A percentile compares a stretch with the other conserved stretches of the same genome.
Evolutionary conservation across 257 asterid species (phyloP).

Genomic region (Handroanthus guayacan): DNA sequence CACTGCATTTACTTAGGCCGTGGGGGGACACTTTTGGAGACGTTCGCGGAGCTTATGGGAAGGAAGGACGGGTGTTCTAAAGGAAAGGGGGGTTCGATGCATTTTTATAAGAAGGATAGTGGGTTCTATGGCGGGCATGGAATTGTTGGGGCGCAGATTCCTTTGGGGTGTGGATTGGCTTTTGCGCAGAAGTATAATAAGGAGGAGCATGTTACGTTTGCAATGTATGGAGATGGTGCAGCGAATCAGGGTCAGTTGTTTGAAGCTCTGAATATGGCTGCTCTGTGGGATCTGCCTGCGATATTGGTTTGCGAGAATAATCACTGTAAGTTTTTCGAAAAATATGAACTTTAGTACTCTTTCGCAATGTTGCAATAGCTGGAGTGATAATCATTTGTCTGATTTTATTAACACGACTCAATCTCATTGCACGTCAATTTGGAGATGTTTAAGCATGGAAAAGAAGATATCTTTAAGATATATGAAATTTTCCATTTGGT

Average conservation of each 20-base stretch:
- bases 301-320: constrained; percentile 82
- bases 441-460: background rate
- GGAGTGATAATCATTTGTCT: background rate
- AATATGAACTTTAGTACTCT: background rate
- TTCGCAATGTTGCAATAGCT: background rate
- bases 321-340: constrained; percentile 58
- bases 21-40: constrained; percentile 57
- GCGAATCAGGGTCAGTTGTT: constrained; percentile 87
- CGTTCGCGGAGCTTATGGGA: constrained; percentile 79
- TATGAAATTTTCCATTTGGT: background rate
- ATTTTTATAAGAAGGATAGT: constrained; percentile 68
- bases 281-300: constrained; percentile 82
- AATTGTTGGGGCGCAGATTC: constrained; percentile 82
- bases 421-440: background rate
- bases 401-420: background rate
- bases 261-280: constrained; percentile 86
- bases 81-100: constrained; percentile 91
- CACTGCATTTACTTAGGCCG: constrained; percentile 62
- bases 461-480: background rate
- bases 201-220: constrained; percentile 65
- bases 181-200: constrained; percentile 76
- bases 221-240: constrained; percentile 83
- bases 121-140: constrained; percentile 87
- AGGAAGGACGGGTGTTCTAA: constrained; percentile 70
- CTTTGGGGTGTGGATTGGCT: constrained; percentile 74